phyloP scores from a whole-genome alignment of 139 green algal genomes.

The Volvox africanus region DNA sequence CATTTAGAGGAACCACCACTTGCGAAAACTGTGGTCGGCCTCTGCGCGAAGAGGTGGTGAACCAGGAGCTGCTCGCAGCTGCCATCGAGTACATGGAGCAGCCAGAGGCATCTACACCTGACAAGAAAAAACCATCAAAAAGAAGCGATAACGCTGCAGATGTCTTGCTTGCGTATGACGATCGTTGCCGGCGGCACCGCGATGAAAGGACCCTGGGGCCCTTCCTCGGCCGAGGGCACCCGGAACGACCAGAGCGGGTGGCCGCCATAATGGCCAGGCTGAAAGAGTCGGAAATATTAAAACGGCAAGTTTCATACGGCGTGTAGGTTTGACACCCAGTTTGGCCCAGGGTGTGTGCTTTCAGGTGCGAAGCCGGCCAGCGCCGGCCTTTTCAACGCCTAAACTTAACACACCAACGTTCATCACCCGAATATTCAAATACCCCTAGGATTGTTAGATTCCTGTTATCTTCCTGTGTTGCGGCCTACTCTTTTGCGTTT shows the following conservation, averaged over 20 bases:
- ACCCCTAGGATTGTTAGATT: too few species aligned
- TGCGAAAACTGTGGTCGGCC: slow-evolving; percentile 30
- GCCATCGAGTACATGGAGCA: neutral
- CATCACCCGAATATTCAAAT: too few species aligned
- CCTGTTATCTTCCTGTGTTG: too few species aligned
- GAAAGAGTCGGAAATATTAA: slow-evolving; percentile 56
- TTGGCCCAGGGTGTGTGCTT: too few species aligned
- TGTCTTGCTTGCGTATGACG: slow-evolving; percentile 33
- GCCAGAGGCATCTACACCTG: too few species aligned
- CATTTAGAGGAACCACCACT: neutral
- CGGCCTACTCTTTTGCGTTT: too few species aligned
- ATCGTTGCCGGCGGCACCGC: slow-evolving; percentile 18
- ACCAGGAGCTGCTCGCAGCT: slow-evolving; percentile 6
- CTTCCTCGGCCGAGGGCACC: slow-evolving; percentile 40
- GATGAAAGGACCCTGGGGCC: neutral
- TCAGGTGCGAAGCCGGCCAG: too few species aligned
- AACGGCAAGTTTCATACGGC: neutral
- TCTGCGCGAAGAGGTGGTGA: neutral
- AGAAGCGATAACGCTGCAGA: too few species aligned
- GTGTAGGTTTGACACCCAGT: too few species aligned
- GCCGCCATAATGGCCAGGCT: slow-evolving; percentile 78
- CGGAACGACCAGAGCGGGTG: slow-evolving; percentile 81
- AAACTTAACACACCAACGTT: too few species aligned
- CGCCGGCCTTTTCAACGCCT: too few species aligned
- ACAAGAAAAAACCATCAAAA: neutral